A percentile compares a stretch with the other conserved stretches of the same genome.
Evolutionary conservation across 176 grass and related monocot genomes (phyloP).

Genomic region (Dendrocalamus sinicus): DNA sequence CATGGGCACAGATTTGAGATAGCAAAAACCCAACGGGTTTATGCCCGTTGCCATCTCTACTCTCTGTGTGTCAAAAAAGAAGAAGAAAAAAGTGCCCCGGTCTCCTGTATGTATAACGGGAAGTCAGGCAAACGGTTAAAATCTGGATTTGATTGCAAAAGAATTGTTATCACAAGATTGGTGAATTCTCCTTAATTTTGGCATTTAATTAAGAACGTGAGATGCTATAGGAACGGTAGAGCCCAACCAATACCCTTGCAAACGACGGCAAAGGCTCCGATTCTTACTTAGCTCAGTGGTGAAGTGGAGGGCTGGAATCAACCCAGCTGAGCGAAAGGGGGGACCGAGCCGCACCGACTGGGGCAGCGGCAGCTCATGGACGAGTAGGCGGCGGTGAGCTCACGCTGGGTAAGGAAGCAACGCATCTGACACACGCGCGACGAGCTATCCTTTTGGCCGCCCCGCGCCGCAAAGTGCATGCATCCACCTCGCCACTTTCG

Average conservation of each 20-base stretch:
- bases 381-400: background rate
- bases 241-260: too few species aligned
- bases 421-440: background rate
- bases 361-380: background rate
- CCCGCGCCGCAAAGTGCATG: slow-evolving; percentile 39
- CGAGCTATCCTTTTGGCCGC: background rate
- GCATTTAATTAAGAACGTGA: too few species aligned
- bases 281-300: slow-evolving; percentile 26
- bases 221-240: too few species aligned
- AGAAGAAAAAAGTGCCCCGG: too few species aligned
- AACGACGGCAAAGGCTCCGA: background rate
- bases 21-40: too few species aligned
- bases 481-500: slow-evolving; percentile 27
- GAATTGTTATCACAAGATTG: background rate
- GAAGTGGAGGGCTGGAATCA: slow-evolving; percentile 27
- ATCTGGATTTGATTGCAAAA: background rate
- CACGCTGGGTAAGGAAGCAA: slow-evolving; percentile 38
- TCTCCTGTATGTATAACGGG: background rate
- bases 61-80: background rate
- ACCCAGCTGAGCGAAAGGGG: background rate
- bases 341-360: background rate
- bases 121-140: background rate
- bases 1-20: too few species aligned
- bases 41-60: too few species aligned
- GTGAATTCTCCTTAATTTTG: too few species aligned